These are phyloP conservation scores for Penicillium frequentans DNA, from an alignment of 2,329 filamentous ascomycete species.

Conservation along the genomic window DNA sequence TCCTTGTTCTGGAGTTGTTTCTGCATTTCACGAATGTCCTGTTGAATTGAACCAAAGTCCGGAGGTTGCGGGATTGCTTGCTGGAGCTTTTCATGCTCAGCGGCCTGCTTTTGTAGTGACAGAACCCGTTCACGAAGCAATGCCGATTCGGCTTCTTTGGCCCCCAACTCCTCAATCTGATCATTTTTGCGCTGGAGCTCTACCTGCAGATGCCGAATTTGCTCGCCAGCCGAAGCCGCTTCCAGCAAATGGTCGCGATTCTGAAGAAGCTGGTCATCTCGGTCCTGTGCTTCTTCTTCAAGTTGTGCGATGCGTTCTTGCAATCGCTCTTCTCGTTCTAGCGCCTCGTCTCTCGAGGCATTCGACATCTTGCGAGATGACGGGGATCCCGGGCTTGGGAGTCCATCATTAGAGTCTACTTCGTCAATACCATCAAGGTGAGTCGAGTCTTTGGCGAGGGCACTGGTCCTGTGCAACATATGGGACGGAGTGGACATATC, in stretches of 20 bases:
- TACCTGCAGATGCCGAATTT: slow-evolving; percentile 39
- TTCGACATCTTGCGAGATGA: slow-evolving; percentile 25
- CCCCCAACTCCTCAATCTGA: slow-evolving; percentile 29
- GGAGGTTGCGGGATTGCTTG: slow-evolving; percentile 20
- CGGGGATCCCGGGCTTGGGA: slow-evolving; percentile 24
- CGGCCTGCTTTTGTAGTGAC: slow-evolving; percentile 27
- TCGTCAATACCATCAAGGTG: slow-evolving; percentile 38
- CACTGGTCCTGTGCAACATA: slow-evolving; percentile 32
- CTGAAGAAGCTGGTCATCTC: slow-evolving; percentile 36
- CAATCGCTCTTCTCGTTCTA: slow-evolving; percentile 25
- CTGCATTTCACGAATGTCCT: slow-evolving; percentile 35
- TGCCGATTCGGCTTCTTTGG: slow-evolving; percentile 22
- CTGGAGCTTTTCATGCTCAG: slow-evolving; percentile 26
- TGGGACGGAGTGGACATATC: slow-evolving; percentile 48
- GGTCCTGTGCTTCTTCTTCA: slow-evolving; percentile 30
- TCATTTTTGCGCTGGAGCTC: slow-evolving; percentile 36
- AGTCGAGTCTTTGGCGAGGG: slow-evolving; percentile 29
- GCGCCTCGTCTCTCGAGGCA: slow-evolving; percentile 15
- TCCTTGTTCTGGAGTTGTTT: slow-evolving; percentile 30
- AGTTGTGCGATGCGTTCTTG: slow-evolving; percentile 34
- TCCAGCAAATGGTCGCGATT: slow-evolving; percentile 34
- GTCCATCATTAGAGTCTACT: slow-evolving; percentile 31
- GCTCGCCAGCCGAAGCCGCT: slow-evolving; percentile 37
- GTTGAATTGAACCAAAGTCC: slow-evolving; percentile 27
- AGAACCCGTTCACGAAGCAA: slow-evolving; percentile 32